These are phyloP conservation scores for Leucocoprinus sp. DNA, from an alignment of 768 basidiomycete species.

Conservation along the genomic window DNA sequence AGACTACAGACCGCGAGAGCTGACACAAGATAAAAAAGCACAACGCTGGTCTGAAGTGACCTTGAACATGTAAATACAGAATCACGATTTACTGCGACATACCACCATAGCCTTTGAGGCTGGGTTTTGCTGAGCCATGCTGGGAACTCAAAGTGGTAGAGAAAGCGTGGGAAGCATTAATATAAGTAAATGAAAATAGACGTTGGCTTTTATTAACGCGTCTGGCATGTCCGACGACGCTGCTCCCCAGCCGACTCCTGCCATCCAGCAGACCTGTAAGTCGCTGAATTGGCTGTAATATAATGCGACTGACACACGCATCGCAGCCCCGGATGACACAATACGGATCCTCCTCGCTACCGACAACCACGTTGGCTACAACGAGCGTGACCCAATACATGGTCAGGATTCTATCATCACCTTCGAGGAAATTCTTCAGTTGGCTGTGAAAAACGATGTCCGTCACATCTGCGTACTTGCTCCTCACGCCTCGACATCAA, in stretches of 20 bases:
- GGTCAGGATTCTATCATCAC: constrained; percentile 95
- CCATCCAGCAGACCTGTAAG: constrained; percentile 18
- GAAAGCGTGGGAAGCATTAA: constrained; percentile 2
- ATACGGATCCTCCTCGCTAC: constrained; percentile 86
- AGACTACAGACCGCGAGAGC: constrained; percentile 64
- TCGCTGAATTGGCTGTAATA: not conserved
- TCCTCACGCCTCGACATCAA: not conserved
- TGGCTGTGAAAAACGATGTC: constrained; percentile 85
- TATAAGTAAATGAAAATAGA: constrained; percentile 3
- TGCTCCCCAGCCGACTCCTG: constrained; percentile 14
- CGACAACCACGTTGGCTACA: constrained; percentile 93
- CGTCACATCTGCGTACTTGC: constrained; percentile 24
- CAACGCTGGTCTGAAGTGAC: constrained; percentile 51
- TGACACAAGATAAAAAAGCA: constrained; percentile 83
- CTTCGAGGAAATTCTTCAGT: constrained; percentile 86
- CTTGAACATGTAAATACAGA: not conserved
- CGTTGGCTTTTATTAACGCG: constrained; percentile 4
- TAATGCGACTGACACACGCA: not conserved
- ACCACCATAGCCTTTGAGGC: constrained; percentile 41
- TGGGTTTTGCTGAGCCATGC: constrained; percentile 14
- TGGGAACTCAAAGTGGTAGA: not conserved
- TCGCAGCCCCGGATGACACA: constrained; percentile 52
- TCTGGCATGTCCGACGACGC: constrained; percentile 18
- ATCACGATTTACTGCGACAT: constrained; percentile 16
- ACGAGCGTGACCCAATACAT: constrained; percentile 88